These are phyloP conservation scores for Neoarthrinium moseri DNA, from an alignment of 2,329 filamentous ascomycete species.

Conservation along the genomic window DNA sequence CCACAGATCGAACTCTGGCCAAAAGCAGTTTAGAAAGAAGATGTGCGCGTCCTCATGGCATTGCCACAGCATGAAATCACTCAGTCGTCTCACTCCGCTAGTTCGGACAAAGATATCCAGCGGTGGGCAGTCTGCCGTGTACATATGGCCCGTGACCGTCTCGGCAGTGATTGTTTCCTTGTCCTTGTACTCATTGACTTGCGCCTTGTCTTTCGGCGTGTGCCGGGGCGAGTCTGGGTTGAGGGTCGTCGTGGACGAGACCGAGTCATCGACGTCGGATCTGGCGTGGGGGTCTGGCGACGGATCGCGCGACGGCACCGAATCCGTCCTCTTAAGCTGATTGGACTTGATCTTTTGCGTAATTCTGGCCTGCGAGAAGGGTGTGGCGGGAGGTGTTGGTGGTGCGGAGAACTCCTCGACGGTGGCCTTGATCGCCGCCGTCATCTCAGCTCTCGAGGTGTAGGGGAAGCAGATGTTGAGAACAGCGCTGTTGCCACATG, in stretches of 20 bases:
- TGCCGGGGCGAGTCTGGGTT: conserved; percentile 49
- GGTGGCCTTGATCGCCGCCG: conserved; percentile 81
- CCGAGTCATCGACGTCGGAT: conserved; percentile 49
- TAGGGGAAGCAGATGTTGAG: conserved; percentile 98
- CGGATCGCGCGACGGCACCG: conserved; percentile 45
- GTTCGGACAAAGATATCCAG: conserved; percentile 90
- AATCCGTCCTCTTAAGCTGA: conserved; percentile 49
- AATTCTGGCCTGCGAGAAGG: conserved; percentile 87
- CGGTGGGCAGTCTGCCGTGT: conserved; percentile 82
- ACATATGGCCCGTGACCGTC: conserved; percentile 82
- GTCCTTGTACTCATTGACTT: conserved; percentile 55
- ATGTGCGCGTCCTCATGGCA: conserved; percentile 90
- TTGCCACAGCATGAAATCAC: conserved; percentile 99
- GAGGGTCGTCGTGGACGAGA: conserved; percentile 61
- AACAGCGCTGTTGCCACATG: conserved; percentile 40
- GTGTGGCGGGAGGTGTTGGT: conserved; percentile 60
- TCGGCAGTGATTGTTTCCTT: conserved; percentile 84
- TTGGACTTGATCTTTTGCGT: conserved; percentile 78
- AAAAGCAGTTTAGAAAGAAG: conserved; percentile 86
- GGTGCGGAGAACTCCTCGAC: conserved; percentile 83
- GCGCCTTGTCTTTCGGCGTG: conserved; percentile 24
- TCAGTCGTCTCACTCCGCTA: conserved; percentile 87
- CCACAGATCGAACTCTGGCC: conserved; percentile 95
- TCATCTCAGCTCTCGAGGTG: conserved; percentile 93
- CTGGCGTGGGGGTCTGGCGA: conserved; percentile 47